phyloP scores from a whole-genome alignment of 108 stramenopile species.

The Stephanodiscus minutulus region DNA sequence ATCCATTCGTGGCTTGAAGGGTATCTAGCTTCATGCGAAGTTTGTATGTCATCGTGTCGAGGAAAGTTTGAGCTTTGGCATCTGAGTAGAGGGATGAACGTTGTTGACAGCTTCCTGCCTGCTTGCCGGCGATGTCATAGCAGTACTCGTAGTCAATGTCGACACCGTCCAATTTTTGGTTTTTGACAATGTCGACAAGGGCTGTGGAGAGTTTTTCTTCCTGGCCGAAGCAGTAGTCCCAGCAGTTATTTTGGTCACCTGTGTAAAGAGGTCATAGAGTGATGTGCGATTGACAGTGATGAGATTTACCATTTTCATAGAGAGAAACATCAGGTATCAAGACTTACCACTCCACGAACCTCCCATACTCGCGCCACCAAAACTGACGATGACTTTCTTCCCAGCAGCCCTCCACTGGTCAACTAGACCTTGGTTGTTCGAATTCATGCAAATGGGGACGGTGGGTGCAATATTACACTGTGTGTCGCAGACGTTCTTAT shows the following conservation, averaged over 20 bases:
- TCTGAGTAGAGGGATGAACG: slow-evolving; percentile 17
- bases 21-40: slow-evolving; percentile 47
- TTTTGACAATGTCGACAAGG: slow-evolving; percentile 50
- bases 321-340: not conserved
- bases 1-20: slow-evolving; percentile 36
- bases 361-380: slow-evolving; percentile 76
- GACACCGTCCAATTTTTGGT: slow-evolving; percentile 56
- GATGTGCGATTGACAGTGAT: not conserved
- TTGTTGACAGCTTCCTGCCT: slow-evolving; percentile 32
- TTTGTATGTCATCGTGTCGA: slow-evolving; percentile 20
- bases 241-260: slow-evolving; percentile 62
- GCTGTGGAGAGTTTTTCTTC: slow-evolving; percentile 50
- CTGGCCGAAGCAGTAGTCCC: slow-evolving; percentile 73
- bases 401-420: slow-evolving; percentile 35
- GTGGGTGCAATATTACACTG: slow-evolving; percentile 47
- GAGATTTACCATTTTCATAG: not conserved
- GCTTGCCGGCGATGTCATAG: slow-evolving; percentile 42
- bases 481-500: slow-evolving; percentile 43
- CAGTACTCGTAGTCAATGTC: slow-evolving; percentile 80
- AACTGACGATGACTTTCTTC: slow-evolving; percentile 68
- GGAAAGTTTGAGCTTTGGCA: slow-evolving; percentile 35
- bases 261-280: not conserved
- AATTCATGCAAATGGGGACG: slow-evolving; percentile 38
- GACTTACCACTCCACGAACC: slow-evolving; percentile 50
- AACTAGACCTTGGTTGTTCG: slow-evolving; percentile 19